phyloP scores from a whole-genome alignment of 768 basidiomycete species.

The Podaxis pistillaris region DNA sequence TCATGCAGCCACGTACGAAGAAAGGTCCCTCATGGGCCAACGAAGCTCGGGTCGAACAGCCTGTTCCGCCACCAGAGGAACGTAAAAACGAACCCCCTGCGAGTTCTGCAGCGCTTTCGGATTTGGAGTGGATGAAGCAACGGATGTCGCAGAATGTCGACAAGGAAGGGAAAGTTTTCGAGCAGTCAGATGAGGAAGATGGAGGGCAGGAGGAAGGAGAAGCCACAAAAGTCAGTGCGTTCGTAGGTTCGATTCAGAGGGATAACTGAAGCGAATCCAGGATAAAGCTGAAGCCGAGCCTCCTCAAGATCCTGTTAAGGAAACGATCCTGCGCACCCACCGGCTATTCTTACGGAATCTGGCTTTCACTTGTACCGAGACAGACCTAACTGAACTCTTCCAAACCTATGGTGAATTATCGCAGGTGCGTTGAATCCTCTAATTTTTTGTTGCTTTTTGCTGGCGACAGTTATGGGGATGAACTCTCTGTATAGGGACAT shows the following conservation, averaged over 20 bases:
- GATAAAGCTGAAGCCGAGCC: conserved; percentile 17
- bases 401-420: conserved; percentile 65
- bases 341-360: conserved; percentile 94
- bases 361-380: conserved; percentile 78
- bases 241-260: not conserved
- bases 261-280: not conserved
- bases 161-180: conserved; percentile 46
- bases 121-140: conserved; percentile 73
- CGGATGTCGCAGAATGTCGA: conserved; percentile 54
- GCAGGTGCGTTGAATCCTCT: conserved; percentile 54
- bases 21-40: conserved; percentile 70
- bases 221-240: conserved; percentile 13
- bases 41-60: conserved; percentile 27
- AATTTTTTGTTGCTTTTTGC: conserved; percentile 3
- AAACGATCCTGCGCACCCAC: conserved; percentile 68
- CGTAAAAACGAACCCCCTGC: conserved; percentile 21
- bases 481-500: conserved; percentile 54
- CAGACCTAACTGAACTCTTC: conserved; percentile 68
- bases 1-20: conserved; percentile 64
- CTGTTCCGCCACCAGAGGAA: conserved; percentile 15
- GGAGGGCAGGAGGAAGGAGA: conserved; percentile 16
- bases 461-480: conserved; percentile 32
- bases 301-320: conserved; percentile 36
- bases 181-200: conserved; percentile 63
- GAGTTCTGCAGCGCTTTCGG: conserved; percentile 45